A percentile compares a stretch with the other conserved stretches of the same genome.
Conservation (phyloP, 1,139 yeast genomes). For the Blastobotrys malaysiensis region DNA sequence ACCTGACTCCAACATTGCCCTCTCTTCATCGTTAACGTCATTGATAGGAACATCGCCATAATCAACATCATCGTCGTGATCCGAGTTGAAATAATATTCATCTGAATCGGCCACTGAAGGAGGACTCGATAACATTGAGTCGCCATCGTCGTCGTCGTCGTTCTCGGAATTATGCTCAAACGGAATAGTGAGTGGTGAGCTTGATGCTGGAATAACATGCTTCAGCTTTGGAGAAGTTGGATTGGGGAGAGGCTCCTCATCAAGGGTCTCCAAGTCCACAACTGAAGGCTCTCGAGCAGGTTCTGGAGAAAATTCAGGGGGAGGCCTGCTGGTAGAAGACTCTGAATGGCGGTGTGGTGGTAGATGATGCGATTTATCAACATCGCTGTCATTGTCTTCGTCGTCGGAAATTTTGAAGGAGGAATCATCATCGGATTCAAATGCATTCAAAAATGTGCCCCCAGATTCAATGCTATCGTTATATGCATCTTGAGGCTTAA, state of each 20-base stretch:
- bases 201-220: not conserved
- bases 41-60: not conserved
- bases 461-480: not conserved
- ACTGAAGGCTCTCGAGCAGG: no score
- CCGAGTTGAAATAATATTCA: not conserved
- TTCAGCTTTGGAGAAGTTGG: not conserved
- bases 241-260: no score
- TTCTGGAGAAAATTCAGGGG: no score
- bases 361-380: not conserved
- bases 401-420: not conserved
- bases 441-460: not conserved
- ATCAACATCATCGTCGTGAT: not conserved
- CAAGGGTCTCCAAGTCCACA: no score
- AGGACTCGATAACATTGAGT: not conserved
- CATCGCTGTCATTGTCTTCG: no score
- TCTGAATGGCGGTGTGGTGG: no score
- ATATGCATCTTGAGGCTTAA: not conserved
- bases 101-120: not conserved
- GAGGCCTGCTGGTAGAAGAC: no score
- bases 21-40: not conserved
- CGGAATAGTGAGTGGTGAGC: not conserved
- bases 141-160: no score
- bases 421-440: not conserved
- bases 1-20: no score
- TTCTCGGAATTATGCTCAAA: not conserved